Evolutionary conservation across 441 rosid genomes (phyloP).

Genomic region (Aquilaria agallochum): DNA sequence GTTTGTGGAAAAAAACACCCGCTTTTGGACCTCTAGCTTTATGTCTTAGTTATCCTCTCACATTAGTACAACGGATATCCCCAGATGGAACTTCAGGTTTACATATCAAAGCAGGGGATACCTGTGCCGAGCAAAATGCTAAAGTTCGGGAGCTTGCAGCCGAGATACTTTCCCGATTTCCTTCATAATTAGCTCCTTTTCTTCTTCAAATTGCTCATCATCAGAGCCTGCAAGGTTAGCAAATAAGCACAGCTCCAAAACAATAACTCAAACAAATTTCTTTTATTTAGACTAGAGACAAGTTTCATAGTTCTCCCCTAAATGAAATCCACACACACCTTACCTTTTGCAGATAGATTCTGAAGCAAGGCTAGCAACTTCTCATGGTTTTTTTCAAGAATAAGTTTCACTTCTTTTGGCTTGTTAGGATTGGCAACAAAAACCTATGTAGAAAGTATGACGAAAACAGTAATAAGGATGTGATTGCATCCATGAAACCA

Average conservation of each 20-base stretch:
- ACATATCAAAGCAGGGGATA: too few species aligned
- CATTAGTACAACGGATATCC: too few species aligned
- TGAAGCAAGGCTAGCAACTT: constrained; percentile 65
- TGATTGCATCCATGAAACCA: not conserved
- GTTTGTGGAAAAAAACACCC: too few species aligned
- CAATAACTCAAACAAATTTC: too few species aligned
- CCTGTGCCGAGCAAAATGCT: constrained; percentile 6
- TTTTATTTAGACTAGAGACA: too few species aligned
- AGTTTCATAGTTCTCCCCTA: too few species aligned
- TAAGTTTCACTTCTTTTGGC: constrained; percentile 80
- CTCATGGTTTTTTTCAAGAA: constrained; percentile 81
- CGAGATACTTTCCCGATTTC: constrained; percentile 67
- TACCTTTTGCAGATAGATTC: constrained; percentile 87
- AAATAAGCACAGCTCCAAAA: not conserved
- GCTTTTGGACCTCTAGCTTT: too few species aligned
- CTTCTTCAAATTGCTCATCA: constrained; percentile 94
- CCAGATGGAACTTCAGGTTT: too few species aligned
- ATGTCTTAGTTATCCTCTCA: too few species aligned
- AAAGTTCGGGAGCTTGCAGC: constrained; percentile 31
- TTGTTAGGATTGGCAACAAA: constrained; percentile 98
- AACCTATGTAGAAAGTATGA: constrained; percentile 36
- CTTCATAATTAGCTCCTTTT: constrained; percentile 84
- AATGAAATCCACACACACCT: too few species aligned
- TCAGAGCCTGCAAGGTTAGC: constrained; percentile 49
- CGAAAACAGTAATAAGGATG: not conserved